phyloP scores from a whole-genome alignment of 306 rosid species.

The Arachis hypogaea region DNA sequence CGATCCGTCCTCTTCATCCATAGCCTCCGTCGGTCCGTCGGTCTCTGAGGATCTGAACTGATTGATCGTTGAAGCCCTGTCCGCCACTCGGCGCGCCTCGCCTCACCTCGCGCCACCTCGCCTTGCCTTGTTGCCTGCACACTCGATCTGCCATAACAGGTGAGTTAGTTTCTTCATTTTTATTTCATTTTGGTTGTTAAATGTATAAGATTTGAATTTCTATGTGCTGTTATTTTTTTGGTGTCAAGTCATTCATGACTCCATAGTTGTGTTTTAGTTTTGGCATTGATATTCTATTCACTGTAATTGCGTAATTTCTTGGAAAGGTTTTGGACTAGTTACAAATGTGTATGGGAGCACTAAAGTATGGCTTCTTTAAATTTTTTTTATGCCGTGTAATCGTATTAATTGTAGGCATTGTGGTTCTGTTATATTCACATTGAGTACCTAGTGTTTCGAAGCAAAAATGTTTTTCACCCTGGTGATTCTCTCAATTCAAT shows the following conservation, averaged over 20 bases:
- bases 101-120: too few relatives aligned
- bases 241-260: neutral
- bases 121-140: too few relatives aligned
- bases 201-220: neutral
- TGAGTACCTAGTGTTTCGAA: conserved; percentile 8
- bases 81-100: too few relatives aligned
- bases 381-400: neutral
- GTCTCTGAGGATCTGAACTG: too few relatives aligned
- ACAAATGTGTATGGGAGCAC: neutral
- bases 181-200: neutral
- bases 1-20: too few relatives aligned
- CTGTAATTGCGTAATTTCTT: neutral
- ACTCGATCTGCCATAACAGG: too few relatives aligned
- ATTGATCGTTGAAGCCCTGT: too few relatives aligned
- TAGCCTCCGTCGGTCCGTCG: too few relatives aligned
- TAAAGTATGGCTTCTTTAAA: neutral
- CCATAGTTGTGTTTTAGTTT: conserved; percentile 19
- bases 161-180: too few relatives aligned
- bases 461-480: conserved; percentile 12
- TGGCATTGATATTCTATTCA: conserved; percentile 2
- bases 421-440: neutral
- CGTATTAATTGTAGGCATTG: neutral
- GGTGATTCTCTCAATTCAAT: conserved; percentile 22
- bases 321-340: conserved; percentile 2
- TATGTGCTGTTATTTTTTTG: neutral